A percentile compares a stretch with the other conserved stretches of the same genome.
These are phyloP conservation scores for Erodium trifolium DNA, from an alignment of 441 rosid species.

Conservation along the genomic window DNA sequence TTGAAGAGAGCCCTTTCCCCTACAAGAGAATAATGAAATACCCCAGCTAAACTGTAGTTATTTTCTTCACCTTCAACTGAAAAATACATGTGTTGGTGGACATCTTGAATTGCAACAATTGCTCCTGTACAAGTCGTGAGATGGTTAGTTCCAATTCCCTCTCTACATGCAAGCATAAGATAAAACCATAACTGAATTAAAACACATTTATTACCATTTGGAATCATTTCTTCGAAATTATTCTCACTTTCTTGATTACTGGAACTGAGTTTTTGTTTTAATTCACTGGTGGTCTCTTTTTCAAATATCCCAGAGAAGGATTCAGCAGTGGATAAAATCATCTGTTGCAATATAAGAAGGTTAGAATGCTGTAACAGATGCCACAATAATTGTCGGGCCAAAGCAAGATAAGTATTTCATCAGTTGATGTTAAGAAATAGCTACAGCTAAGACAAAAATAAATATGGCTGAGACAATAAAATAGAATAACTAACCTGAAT, in stretches of 20 bases:
- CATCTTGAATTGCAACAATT: conserved; percentile 82
- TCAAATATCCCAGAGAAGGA: conserved; percentile 41
- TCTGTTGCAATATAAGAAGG: conserved; percentile 33
- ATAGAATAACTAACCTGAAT: conserved; percentile 43
- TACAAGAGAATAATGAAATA: conserved; percentile 78
- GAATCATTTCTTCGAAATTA: conserved; percentile 49
- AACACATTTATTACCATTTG: conserved; percentile 51
- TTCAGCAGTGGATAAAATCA: conserved; percentile 54
- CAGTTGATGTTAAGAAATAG: not conserved
- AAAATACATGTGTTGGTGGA: conserved; percentile 75
- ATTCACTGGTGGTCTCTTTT: conserved; percentile 31
- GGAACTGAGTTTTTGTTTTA: conserved; percentile 29
- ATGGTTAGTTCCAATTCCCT: conserved; percentile 21
- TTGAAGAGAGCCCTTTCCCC: conserved; percentile 82
- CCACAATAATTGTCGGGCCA: conserved; percentile 11
- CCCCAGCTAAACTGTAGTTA: conserved; percentile 49
- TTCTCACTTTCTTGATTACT: conserved; percentile 32
- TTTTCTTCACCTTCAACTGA: conserved; percentile 59
- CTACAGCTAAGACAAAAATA: not conserved
- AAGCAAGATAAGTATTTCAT: conserved; percentile 14
- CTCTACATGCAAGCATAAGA: conserved; percentile 20
- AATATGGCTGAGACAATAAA: conserved; percentile 18
- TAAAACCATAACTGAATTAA: not conserved
- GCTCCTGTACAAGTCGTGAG: conserved; percentile 47
- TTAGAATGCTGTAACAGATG: not conserved